Percentiles rank a stretch among this genome's conserved stretches.
Conservation (phyloP, 1,139 yeast genomes). For the Saccharomycopsis hybrid region DNA sequence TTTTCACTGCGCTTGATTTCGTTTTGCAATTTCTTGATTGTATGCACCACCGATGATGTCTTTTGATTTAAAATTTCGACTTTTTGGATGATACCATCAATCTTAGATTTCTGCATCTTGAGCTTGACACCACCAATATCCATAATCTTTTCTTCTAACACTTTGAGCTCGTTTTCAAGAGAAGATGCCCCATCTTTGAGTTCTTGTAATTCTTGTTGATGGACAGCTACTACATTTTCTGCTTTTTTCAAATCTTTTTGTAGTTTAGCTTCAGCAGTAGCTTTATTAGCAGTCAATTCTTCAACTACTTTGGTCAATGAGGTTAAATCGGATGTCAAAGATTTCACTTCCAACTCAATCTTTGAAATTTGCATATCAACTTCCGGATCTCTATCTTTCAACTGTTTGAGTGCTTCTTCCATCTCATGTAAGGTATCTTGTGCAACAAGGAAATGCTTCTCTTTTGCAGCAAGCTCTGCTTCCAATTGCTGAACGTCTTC, state of each 20-base stretch:
- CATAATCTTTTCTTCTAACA: constrained; percentile 71
- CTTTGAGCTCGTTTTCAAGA: constrained; percentile 51
- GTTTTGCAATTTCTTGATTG: constrained; percentile 59
- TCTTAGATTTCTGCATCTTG: constrained; percentile 74
- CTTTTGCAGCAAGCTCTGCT: constrained; percentile 47
- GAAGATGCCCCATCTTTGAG: constrained; percentile 52
- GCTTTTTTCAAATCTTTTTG: constrained; percentile 37
- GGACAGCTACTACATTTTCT: constrained; percentile 31
- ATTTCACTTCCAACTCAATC: constrained; percentile 56
- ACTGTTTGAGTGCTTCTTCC: constrained; percentile 49
- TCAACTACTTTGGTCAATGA: constrained; percentile 27
- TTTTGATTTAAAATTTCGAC: constrained; percentile 57
- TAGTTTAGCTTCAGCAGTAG: constrained; percentile 23
- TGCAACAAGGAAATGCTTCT: constrained; percentile 47
- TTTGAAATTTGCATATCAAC: constrained; percentile 60
- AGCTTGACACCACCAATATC: constrained; percentile 88
- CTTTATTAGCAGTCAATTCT: constrained; percentile 24
- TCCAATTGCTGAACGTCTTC: constrained; percentile 56
- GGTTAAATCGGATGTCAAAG: constrained; percentile 36
- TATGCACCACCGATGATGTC: constrained; percentile 53
- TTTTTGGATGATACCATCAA: constrained; percentile 66
- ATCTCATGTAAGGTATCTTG: constrained; percentile 51
- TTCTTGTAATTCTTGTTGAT: constrained; percentile 36
- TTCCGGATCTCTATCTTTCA: constrained; percentile 64
- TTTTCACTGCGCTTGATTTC: constrained; percentile 53